phyloP scores from a whole-genome alignment of 306 rosid genomes.

The Prinsepia uniflora region DNA sequence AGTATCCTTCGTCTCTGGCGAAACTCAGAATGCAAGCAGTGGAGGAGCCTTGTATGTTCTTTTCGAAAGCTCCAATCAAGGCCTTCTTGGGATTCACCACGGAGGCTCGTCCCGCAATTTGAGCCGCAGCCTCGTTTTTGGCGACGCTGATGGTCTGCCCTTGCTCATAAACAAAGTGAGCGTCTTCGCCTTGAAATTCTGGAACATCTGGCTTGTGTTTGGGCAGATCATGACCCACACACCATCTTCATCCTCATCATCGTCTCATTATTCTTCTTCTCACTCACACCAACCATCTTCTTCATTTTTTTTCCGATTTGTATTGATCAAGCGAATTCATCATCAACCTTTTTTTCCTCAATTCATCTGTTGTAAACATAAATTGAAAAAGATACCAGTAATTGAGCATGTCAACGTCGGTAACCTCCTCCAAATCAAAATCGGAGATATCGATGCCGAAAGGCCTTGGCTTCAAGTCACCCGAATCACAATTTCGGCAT shows the following conservation, averaged over 20 bases:
- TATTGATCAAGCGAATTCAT: too few relatives aligned
- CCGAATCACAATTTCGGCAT: too few relatives aligned
- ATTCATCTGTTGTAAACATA: too few relatives aligned
- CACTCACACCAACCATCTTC: too few relatives aligned
- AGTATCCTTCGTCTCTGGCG: not conserved
- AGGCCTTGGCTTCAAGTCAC: too few relatives aligned
- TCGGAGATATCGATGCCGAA: too few relatives aligned
- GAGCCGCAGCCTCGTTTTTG: not conserved
- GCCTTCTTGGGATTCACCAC: not conserved
- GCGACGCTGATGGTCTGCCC: not conserved
- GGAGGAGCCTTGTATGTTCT: constrained; percentile 14
- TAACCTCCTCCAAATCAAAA: too few relatives aligned
- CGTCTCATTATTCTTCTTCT: too few relatives aligned
- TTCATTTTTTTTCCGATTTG: too few relatives aligned
- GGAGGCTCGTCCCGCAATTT: not conserved
- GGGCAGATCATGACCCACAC: not conserved
- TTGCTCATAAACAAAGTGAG: not conserved
- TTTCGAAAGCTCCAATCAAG: constrained; percentile 1
- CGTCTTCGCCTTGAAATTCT: constrained; percentile 12
- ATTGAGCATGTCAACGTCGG: too few relatives aligned
- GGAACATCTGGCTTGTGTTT: not conserved
- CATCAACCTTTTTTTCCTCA: too few relatives aligned
- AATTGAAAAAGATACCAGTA: too few relatives aligned
- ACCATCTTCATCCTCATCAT: constrained; percentile 1
- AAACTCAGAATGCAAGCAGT: constrained; percentile 25